These are phyloP conservation scores for Ceratobasidium sp. DNA, from an alignment of 1,284 basidiomycete species.

Conservation along the genomic window DNA sequence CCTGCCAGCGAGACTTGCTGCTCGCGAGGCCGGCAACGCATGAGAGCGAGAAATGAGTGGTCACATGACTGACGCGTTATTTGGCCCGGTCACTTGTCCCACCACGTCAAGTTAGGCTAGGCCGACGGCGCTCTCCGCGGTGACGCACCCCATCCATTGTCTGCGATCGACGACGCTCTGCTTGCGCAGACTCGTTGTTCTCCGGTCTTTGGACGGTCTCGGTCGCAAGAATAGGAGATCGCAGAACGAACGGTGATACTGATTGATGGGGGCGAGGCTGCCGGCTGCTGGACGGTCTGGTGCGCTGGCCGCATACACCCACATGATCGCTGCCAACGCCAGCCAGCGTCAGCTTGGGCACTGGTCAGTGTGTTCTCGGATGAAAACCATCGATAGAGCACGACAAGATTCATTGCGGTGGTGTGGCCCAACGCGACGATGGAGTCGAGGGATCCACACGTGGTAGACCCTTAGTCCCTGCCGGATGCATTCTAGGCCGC, in stretches of 20 bases:
- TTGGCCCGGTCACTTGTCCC: not conserved
- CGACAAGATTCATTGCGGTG: not conserved
- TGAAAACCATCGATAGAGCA: not conserved
- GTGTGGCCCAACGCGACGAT: not conserved
- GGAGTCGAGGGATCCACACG: conserved; percentile 7
- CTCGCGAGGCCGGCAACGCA: not conserved
- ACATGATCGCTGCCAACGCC: too few species aligned
- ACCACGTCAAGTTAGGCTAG: not conserved
- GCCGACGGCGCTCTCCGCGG: not conserved
- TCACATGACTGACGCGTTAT: conserved; percentile 31
- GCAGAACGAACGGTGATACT: conserved; percentile 1
- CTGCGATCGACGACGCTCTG: not conserved
- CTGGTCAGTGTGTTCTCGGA: too few species aligned
- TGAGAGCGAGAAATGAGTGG: not conserved
- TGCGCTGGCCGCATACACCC: not conserved
- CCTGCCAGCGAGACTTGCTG: not conserved
- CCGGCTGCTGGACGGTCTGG: not conserved
- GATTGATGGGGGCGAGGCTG: conserved; percentile 34
- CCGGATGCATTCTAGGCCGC: not conserved
- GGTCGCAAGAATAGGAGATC: not conserved
- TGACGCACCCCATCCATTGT: not conserved
- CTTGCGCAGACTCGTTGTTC: not conserved
- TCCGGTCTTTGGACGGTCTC: conserved; percentile 2
- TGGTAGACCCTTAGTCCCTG: conserved; percentile 6
- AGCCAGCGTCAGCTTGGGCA: not conserved